Evolutionary conservation across 2,329 filamentous ascomycete species (phyloP).

Genomic region (Coniella vitis): DNA sequence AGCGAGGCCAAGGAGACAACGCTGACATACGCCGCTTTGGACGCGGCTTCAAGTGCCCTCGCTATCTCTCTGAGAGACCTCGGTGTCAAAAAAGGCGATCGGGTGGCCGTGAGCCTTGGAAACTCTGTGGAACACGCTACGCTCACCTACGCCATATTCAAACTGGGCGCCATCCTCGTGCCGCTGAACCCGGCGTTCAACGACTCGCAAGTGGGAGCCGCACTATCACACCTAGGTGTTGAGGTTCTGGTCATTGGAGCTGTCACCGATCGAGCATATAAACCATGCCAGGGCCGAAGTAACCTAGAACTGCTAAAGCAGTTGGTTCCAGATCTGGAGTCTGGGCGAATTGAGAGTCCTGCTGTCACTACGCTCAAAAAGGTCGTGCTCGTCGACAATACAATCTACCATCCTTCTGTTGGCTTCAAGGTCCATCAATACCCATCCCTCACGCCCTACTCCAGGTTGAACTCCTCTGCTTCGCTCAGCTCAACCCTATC

Average conservation of each 20-base stretch:
- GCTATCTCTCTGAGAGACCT: constrained; percentile 62
- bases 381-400: constrained; percentile 77
- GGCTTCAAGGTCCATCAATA: constrained; percentile 37
- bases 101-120: constrained; percentile 79
- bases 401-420: constrained; percentile 37
- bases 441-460: constrained; percentile 39
- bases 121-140: constrained; percentile 80
- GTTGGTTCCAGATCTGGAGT: constrained; percentile 37
- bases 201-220: constrained; percentile 66
- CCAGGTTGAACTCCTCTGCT: constrained; percentile 25
- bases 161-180: constrained; percentile 90
- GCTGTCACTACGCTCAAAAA: constrained; percentile 61
- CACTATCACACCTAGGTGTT: constrained; percentile 67
- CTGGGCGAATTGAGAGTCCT: constrained; percentile 30
- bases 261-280: constrained; percentile 75
- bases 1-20: constrained; percentile 54
- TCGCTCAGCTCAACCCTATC: constrained; percentile 21
- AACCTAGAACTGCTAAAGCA: constrained; percentile 42
- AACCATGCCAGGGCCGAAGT: constrained; percentile 45
- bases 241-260: constrained; percentile 75
- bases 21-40: constrained; percentile 69
- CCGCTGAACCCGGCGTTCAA: constrained; percentile 91
- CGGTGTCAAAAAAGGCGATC: constrained; percentile 74
- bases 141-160: constrained; percentile 84
- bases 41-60: constrained; percentile 68